Conservation (phyloP, 2,329 filamentous ascomycete species). For the Trichoderma sp. region DNA sequence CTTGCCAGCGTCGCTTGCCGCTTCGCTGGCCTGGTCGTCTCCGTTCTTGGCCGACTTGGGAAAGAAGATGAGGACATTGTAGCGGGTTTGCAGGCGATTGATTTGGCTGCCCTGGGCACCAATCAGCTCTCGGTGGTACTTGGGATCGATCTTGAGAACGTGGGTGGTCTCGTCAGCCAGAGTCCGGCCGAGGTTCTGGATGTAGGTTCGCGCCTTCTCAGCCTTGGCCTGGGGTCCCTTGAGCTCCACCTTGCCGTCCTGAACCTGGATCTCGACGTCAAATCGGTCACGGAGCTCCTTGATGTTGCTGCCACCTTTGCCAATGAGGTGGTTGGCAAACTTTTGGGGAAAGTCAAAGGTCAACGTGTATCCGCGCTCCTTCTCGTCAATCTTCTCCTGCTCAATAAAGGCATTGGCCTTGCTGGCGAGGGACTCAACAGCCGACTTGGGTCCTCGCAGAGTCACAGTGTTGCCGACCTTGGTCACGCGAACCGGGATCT, state of each 20-base stretch:
- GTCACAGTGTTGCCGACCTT: conserved; percentile 64
- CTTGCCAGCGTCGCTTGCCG: conserved; percentile 67
- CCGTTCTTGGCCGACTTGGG: conserved; percentile 66
- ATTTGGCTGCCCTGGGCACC: conserved; percentile 85
- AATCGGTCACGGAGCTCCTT: conserved; percentile 67
- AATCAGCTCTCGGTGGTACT: conserved; percentile 93
- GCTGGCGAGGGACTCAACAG: conserved; percentile 69
- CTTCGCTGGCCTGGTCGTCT: conserved; percentile 74
- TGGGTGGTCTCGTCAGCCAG: conserved; percentile 90
- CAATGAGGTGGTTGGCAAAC: conserved; percentile 82
- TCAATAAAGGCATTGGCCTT: conserved; percentile 80
- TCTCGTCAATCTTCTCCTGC: conserved; percentile 88
- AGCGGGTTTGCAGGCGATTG: conserved; percentile 87
- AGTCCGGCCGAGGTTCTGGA: conserved; percentile 75
- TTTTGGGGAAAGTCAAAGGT: conserved; percentile 94
- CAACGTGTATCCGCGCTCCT: conserved; percentile 84
- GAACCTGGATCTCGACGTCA: conserved; percentile 79
- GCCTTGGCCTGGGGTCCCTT: conserved; percentile 96
- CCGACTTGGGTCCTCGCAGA: conserved; percentile 74
- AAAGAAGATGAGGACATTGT: conserved; percentile 95
- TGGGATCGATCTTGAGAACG: conserved; percentile 84
- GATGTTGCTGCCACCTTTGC: conserved; percentile 68
- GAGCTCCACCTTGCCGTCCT: conserved; percentile 91
- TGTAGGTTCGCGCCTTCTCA: conserved; percentile 80
- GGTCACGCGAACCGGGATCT: conserved; percentile 63